Base-by-base conservation (phyloP, 306 rosid species). In the Ochetophila trinervis region DNA sequence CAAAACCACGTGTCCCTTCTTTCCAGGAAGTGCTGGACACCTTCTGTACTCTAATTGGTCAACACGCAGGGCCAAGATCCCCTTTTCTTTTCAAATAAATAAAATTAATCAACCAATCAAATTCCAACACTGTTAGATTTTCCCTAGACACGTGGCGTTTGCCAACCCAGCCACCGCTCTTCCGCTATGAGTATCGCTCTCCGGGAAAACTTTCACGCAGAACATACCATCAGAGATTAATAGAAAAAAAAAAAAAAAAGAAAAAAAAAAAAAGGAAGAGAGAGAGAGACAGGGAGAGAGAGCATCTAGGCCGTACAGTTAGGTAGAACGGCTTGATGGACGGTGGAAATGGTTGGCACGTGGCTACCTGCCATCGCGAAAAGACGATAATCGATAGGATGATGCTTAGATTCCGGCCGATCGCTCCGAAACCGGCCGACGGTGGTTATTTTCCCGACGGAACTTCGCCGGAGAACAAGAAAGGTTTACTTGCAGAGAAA, bases 111-210 rank as follows among this genome's bases (percentile, higher is more conserved):
- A n/a, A 4, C 87, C 82, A 86, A 86, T 86, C 68, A 59, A 8
- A 10, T 30, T 4, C 37, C 22, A 3, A 4, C 22, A 3, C 78
- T 83, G 68, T 69, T 70, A 37, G 61, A 30, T 32, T 76, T 55
- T 67, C 86, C 87, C 85, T 83, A 75, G 78, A 86, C 96, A 86
- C 89, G 93, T 86, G 96, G 85, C 52, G 82, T 15, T 0, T 62
- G 22, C 57, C 77, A 52, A 72, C 73, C 76, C 70, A 80, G 80
- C 87, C 90, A 84, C 86, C 82, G 79, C 62, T 75, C 82, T 67
- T 19, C 81, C 63, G 84, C 77, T 82, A 84, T 82, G 93, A 78
- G 80, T 80, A 85, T 85, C 83, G 80, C 53, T 84, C 72, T 75
- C 84, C 78, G 67, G 77, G 64, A 58, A 60, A 53, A 14, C 9